A percentile compares a stretch with the other conserved stretches of the same genome.
Evolutionary conservation across 805 yeast species (phyloP).

Genomic region (Saccharomycopsis sp.): DNA sequence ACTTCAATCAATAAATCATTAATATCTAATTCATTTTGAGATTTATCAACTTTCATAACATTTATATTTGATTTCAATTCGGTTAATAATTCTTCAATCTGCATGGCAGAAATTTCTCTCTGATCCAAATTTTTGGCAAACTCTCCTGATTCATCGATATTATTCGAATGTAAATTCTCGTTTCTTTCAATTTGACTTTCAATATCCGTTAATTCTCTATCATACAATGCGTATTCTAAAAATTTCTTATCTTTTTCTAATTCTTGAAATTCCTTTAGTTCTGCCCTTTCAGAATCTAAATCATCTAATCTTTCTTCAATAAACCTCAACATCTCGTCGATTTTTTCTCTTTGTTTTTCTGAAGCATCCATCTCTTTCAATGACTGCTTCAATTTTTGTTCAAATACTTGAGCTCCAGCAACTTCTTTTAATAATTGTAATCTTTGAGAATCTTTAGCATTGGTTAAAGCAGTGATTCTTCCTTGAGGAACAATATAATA

Average conservation of each 20-base stretch:
- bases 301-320: slow-evolving; percentile 67
- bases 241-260: slow-evolving; percentile 60
- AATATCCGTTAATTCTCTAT: slow-evolving; percentile 60
- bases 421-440: slow-evolving; percentile 75
- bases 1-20: slow-evolving; percentile 37
- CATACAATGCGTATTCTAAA: slow-evolving; percentile 64
- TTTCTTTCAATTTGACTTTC: slow-evolving; percentile 48
- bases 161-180: slow-evolving; percentile 44
- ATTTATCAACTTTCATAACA: slow-evolving; percentile 44
- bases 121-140: slow-evolving; percentile 47
- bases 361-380: slow-evolving; percentile 70
- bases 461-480: slow-evolving; percentile 74
- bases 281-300: slow-evolving; percentile 70
- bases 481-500: slow-evolving; percentile 98
- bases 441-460: slow-evolving; percentile 80
- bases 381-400: slow-evolving; percentile 68
- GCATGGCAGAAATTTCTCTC: slow-evolving; percentile 43
- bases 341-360: slow-evolving; percentile 55
- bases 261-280: slow-evolving; percentile 57
- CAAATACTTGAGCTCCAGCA: slow-evolving; percentile 91
- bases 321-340: slow-evolving; percentile 60
- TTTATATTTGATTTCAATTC: slow-evolving; percentile 39
- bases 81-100: slow-evolving; percentile 35
- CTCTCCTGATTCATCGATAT: slow-evolving; percentile 41
- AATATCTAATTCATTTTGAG: slow-evolving; percentile 40